phyloP scores from a whole-genome alignment of 129 eudicot species.

The Flaveria sonorensis region DNA sequence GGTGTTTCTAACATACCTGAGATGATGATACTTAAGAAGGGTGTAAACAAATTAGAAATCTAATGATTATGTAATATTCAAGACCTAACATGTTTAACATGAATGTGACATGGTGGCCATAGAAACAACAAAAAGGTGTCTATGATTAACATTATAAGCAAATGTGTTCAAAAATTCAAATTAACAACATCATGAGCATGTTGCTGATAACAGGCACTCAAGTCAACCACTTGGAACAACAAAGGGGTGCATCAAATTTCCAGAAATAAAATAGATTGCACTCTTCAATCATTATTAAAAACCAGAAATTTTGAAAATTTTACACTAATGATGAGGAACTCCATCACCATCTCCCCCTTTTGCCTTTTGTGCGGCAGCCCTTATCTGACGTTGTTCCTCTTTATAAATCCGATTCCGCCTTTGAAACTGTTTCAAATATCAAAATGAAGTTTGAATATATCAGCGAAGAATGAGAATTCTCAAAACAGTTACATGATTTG shows the following conservation, averaged over 20 bases:
- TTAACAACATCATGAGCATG: constrained; percentile 28
- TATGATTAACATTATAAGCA: constrained; percentile 32
- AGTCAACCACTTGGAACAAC: constrained; percentile 32
- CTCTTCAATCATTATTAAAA: constrained; percentile 48
- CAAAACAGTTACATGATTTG: background rate
- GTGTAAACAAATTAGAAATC: too few relatives aligned
- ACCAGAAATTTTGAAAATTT: constrained; percentile 24
- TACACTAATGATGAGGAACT: constrained; percentile 55
- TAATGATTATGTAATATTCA: too few relatives aligned
- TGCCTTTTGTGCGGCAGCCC: constrained; percentile 83
- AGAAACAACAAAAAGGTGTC: constrained; percentile 26
- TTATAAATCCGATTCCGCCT: constrained; percentile 86
- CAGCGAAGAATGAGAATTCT: background rate
- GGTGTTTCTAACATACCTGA: too few relatives aligned
- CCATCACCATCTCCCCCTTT: constrained; percentile 61
- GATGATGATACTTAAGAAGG: too few relatives aligned
- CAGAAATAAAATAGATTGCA: constrained; percentile 37
- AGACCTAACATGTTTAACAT: too few relatives aligned
- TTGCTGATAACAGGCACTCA: constrained; percentile 31
- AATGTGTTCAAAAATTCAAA: constrained; percentile 33
- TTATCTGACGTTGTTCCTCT: constrained; percentile 93
- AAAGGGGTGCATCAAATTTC: constrained; percentile 36
- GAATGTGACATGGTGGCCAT: background rate
- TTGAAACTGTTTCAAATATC: constrained; percentile 63
- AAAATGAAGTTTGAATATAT: constrained; percentile 6